These are phyloP conservation scores for Pestalotiopsis sp. DNA, from an alignment of 2,329 filamentous ascomycete genomes.

Conservation along the genomic window DNA sequence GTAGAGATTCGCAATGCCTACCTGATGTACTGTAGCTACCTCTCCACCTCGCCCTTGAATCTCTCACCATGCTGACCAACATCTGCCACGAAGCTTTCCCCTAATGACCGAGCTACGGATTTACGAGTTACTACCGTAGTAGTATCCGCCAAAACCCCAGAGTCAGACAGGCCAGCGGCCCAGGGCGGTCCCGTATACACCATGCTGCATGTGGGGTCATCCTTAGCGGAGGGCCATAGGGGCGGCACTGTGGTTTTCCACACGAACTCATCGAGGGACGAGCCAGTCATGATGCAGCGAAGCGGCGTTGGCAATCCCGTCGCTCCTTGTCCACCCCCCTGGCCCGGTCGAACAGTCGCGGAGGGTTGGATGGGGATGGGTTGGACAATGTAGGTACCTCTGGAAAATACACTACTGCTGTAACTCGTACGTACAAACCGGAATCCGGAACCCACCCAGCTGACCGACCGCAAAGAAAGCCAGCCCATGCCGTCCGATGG, in stretches of 20 bases:
- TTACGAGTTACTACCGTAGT: neutral
- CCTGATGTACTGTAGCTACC: neutral
- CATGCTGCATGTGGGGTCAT: neutral
- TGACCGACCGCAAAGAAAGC: neutral
- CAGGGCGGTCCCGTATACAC: conserved; percentile 3
- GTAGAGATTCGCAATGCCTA: neutral
- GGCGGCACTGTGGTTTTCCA: neutral
- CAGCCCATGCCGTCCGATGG: neutral
- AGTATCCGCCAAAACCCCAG: neutral
- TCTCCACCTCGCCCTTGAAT: neutral
- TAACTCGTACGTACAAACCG: conserved; percentile 1
- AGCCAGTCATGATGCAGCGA: conserved; percentile 1
- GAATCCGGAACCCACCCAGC: conserved; percentile 8
- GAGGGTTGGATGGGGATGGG: neutral
- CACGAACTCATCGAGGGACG: neutral
- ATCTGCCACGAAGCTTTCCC: neutral
- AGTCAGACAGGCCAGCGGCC: neutral
- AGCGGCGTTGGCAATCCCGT: neutral
- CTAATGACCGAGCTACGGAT: neutral
- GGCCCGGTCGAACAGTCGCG: neutral
- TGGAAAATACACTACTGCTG: neutral
- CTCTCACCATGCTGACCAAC: neutral
- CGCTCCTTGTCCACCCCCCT: neutral
- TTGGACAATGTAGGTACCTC: neutral
- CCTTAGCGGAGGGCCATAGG: neutral